Base-by-base conservation (phyloP, 345 rosid species). In the Streptanthus diversifolius region DNA sequence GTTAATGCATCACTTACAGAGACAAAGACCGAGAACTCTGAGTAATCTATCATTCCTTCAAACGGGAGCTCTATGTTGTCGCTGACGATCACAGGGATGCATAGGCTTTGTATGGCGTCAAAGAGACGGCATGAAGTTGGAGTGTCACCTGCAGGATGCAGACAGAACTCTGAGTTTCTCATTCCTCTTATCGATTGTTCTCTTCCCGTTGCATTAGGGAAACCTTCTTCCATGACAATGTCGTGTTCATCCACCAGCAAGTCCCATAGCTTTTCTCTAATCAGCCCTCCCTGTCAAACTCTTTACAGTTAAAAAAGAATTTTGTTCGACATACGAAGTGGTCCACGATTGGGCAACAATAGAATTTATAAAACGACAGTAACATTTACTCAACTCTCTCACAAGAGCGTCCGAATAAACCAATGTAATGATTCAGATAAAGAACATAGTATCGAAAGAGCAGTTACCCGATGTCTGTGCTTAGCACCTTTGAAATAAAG, bases 111-210 rank as follows among this genome's bases (percentile, higher is more conserved):
- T 52, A 95, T 81, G 78, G 99, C 99, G 77, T 95, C 96, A 37
- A 95, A 95, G 63, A 95, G 92, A 51, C 96, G 85, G 73, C 99
- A 95, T 64, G 96, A 95, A 55, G 98, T 91, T 17, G 99, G 97
- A 15, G 99, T 91, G 65, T 91, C 99, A 54, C 99, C 99, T 0
- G 97, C 96, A 5, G 98, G 99, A 77, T 95, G 99, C 77, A 95
- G 82, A 73, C 99, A 95, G 82, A 91, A 95, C 63, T 91, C 93
- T 11, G 96, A 90, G 24, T 86, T 80, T 73, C 97, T 86, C 98
- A 91, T 95, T 69, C 98, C 97, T 80, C 68, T 80, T 18, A 91
- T 90, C 8, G 99, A 91, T 68, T 88, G 90, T 79, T 88, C 93
- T 47, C 82, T 85, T n/a, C 97, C 99, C 0, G 96, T 95, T 56